Conservation (phyloP, 345 rosid species). For the Eucalyptus coolabah region DNA sequence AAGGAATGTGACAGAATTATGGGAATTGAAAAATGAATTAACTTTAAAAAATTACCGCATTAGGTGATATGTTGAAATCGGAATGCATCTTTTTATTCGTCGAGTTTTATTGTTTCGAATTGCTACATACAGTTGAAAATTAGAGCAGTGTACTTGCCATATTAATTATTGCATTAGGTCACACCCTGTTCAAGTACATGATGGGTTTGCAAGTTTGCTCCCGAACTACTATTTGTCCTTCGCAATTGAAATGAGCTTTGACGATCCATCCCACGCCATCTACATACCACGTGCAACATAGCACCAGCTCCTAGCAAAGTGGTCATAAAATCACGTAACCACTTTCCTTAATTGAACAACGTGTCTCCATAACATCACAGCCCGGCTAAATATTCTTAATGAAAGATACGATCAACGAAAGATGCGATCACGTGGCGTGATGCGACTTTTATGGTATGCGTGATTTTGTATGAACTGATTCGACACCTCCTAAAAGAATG, state of each 20-base stretch:
- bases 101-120: not conserved
- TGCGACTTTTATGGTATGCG: not conserved
- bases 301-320: not conserved
- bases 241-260: not conserved
- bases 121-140: not conserved
- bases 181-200: not conserved
- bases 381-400: not conserved
- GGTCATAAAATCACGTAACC: not conserved
- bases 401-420: not conserved
- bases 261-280: not conserved
- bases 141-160: not conserved
- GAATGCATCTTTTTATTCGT: not conserved
- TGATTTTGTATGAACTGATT: no score
- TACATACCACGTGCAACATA: not conserved
- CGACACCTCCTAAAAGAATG: fast-evolving
- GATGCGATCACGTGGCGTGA: not conserved
- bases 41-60: not conserved
- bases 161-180: not conserved
- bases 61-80: not conserved
- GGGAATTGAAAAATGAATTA: not conserved
- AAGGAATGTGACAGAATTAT: not conserved
- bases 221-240: not conserved
- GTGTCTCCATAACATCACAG: not conserved
- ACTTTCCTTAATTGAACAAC: not conserved
- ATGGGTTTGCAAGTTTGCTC: not conserved